A percentile compares a stretch with the other conserved stretches of the same genome.
Conservation (phyloP, 257 asterid genomes). For the Orobanche coerulescens region DNA sequence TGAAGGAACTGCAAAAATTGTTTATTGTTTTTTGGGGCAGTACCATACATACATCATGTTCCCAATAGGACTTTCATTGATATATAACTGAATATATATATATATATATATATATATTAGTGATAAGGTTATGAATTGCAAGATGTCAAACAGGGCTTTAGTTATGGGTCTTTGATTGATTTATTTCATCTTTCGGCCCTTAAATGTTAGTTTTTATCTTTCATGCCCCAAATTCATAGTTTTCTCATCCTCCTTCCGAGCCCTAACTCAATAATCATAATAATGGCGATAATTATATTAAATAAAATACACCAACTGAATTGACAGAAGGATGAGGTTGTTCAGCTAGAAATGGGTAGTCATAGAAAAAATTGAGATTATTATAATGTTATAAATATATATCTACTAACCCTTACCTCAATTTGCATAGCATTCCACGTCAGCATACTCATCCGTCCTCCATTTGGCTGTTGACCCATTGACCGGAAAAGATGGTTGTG, state of each 20-base stretch:
- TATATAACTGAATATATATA: too few species aligned
- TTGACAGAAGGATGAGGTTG: background rate
- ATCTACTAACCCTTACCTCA: slow-evolving; percentile 32
- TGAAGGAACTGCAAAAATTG: background rate
- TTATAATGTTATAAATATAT: background rate
- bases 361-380: background rate
- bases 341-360: background rate
- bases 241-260: too few species aligned
- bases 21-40: background rate
- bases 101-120: too few species aligned
- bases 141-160: too few species aligned
- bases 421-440: slow-evolving; percentile 54
- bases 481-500: slow-evolving; percentile 41
- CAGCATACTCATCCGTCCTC: slow-evolving; percentile 41
- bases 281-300: too few species aligned
- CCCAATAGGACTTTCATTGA: too few species aligned
- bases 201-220: too few species aligned
- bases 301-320: background rate
- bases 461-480: slow-evolving; percentile 43
- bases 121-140: too few species aligned
- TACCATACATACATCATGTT: background rate
- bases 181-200: too few species aligned
- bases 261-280: too few species aligned
- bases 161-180: too few species aligned
- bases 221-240: too few species aligned